Base-by-base conservation (phyloP, 352 stramenopile species). In the Pythium vanterpoolii region DNA sequence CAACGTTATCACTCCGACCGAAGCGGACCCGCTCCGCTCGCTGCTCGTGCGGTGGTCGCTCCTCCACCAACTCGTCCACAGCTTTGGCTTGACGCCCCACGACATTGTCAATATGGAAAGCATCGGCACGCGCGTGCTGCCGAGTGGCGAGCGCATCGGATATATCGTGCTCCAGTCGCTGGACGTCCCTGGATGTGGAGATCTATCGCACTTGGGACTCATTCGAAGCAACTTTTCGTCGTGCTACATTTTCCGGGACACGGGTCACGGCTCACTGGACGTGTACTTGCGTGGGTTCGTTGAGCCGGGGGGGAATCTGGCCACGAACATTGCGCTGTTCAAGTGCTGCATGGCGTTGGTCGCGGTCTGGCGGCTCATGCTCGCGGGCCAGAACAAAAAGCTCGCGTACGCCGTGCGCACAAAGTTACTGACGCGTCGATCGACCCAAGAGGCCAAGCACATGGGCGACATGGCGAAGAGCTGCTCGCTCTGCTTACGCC, bases 271-370 rank as follows among this genome's bases (percentile, higher is more conserved):
- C 0, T 74, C 60, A 0, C 62, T 86, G 10, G 76, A 83, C 19
- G 68, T 76, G 43, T 86, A 77, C 42, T 69, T 83, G 50, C 72
- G 74, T 5, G 67, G 68, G 11, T 79, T 71, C 31, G 71, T 86
- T 23, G 72, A 83, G 61, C 33, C 68, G 52, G 38, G 70, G 46
- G 39, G 60, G 59, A 60, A 69, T 11, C 18, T 55, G 16, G 24
- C 16, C 7, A 24, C n/a, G 13, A 38, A 18, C 7, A 11, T 62
- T 18, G 55, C 55, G 4, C 27, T 49, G 6, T 55, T 47, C 5
- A 21, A 24, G 21, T 24, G 44, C n/a, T 44, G 18, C 26, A 62
- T 44, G 19, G 45, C 31, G 8, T 34, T 62, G 13, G 48, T 62
- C 18, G 19, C 55, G 16, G 28, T 30, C 5, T 55, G 45, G 44